Base-by-base conservation (phyloP, 2,329 filamentous ascomycete genomes). In the Ophiobolus disseminans region DNA sequence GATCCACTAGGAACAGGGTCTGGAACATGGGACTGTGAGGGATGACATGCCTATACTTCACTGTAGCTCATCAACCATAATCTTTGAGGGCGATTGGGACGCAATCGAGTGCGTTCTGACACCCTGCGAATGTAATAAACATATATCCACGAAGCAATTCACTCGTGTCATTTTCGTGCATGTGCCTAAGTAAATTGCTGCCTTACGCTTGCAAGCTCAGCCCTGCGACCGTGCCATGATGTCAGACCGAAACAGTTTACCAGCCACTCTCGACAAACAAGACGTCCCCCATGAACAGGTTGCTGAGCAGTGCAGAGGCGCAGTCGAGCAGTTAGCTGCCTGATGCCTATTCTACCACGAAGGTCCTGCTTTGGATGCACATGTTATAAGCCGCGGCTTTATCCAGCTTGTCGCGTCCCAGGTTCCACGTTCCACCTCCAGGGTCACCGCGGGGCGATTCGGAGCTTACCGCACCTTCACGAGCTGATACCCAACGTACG, bases 101-200 rank as follows among this genome's bases (percentile, higher is more conserved):
- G 44, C 41, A 32, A 16, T 23, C 14, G 19, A 53, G 55, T 55
- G 49, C 45, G 13, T 5, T 32, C 44, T 14, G 32, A 55, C 48
- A 53, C 45, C 48, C 57, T 48, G 56, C 50, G 50, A 52, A 63
- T 57, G 55, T 66, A 65, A 65, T 68, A 64, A 55, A 60, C 34
- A 55, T 57, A 63, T 53, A 53, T 48, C 48, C 52, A 53, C n/a
- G n/a, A n/a, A n/a, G n/a, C n/a, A n/a, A n/a, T n/a, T n/a, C n/a
- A 28, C 9, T 28, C n/a, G 25, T n/a, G n/a, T 28, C 9, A n/a
- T 9, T 28, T 28, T 28, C n/a, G 25, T n/a, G 3, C 25, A 10
- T 28, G 25, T 5, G 25, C 25, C 9, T 28, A 3, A 11, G 3
- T 14, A 53, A 45, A 57, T 44, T 55, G 46, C 47, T 45, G 54